Evolutionary conservation across 1,284 basidiomycete species (phyloP), one percentile per base, ranked within the genome.

Genomic region (Cutaneotrichosporon spelunceum): DNA sequence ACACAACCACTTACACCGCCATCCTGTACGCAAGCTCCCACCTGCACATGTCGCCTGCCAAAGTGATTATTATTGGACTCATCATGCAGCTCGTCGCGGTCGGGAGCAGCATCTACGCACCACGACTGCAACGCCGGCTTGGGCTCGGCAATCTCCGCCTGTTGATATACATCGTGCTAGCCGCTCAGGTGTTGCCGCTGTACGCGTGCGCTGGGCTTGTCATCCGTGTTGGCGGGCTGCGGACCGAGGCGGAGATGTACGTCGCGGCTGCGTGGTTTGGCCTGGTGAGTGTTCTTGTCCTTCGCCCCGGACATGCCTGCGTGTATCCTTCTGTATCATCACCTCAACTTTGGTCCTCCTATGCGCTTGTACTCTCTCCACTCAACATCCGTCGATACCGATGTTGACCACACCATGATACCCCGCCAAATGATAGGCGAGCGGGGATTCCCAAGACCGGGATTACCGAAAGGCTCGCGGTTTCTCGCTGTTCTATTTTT

Each of bases 201-300:
- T 95, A 93, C 69, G 90, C 90, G 0, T 90, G 88, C 70, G 77
- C 93, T 0, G 91, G 91, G 0, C 88, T 94, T 76, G 62, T 93
- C 1, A 77, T 82, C 2, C 71, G 85, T 1, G 83, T 87, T 47
- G 78, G 77, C 50, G 91, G 90, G 0, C 74, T 95, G 63, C 88
- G 87, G 8, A 88, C 87, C 0, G 84, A 85, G 11, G 85, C 81
- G 0, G 91, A 96, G 80, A 91, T 96, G 88, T 94, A 87, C 73
- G 85, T 79, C 0, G 80, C 94, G 4, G 88, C 90, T 0, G 81
- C 88, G 1, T 89, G 88, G 76, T 96, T 95, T 68, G 92, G 92
- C 81, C 39, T 76, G 52, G 75, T 73, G 59, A 65, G 71, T 72
- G 10, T 11, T 27, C 21, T 23, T 33, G 8, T 11, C 13, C n/a